A percentile compares a stretch with the other conserved stretches of the same genome.
These are phyloP conservation scores for Fusarium sp. DNA, from an alignment of 2,329 filamentous ascomycete genomes.

Conservation along the genomic window DNA sequence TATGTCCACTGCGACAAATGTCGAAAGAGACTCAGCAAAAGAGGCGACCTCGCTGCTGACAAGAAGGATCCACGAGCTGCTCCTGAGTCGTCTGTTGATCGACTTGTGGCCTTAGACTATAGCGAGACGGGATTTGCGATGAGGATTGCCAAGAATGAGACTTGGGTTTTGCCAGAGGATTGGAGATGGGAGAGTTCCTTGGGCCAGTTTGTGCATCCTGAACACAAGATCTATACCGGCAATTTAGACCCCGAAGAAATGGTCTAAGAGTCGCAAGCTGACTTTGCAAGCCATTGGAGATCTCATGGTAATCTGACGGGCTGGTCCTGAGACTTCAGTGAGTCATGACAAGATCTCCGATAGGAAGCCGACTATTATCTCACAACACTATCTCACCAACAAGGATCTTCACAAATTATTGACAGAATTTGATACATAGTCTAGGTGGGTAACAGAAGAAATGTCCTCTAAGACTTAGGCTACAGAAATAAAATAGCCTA, in stretches of 20 bases:
- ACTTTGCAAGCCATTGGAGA: neutral
- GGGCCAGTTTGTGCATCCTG: conserved; percentile 8
- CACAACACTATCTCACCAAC: neutral
- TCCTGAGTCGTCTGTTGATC: neutral
- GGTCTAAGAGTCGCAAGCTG: conserved; percentile 2
- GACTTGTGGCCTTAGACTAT: neutral
- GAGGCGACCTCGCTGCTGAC: neutral
- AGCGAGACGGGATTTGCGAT: neutral
- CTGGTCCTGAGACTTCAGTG: neutral
- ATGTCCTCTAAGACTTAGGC: too few species aligned
- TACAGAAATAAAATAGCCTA: too few species aligned
- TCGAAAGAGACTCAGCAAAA: neutral
- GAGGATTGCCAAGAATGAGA: neutral
- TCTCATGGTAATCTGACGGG: neutral
- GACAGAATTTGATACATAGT: neutral
- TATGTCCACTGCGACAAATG: conserved; percentile 23
- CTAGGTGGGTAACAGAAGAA: too few species aligned
- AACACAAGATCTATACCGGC: conserved; percentile 1
- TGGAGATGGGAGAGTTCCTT: conserved; percentile 15
- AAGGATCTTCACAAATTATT: neutral
- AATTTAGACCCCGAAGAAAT: conserved; percentile 15
- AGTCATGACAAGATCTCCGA: neutral
- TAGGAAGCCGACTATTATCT: neutral
- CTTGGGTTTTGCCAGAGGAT: neutral
- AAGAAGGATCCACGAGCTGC: neutral